phyloP scores from a whole-genome alignment of 805 yeast species.

The Ogataea thermomethanolica region DNA sequence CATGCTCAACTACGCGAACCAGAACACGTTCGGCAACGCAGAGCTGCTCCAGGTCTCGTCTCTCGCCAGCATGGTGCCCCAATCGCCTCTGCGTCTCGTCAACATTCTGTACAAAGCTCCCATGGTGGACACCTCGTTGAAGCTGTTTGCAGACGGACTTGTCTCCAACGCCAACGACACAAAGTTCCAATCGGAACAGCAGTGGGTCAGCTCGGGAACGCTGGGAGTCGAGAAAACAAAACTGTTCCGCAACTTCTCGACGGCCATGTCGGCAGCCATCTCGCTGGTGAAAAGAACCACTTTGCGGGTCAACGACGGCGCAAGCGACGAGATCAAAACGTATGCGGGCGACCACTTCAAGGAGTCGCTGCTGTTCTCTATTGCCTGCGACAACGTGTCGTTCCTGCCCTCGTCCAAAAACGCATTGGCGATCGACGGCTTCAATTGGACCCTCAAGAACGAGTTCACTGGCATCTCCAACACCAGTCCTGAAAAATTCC shows the following conservation, averaged over 20 bases:
- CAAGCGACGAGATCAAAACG: slow-evolving; percentile 53
- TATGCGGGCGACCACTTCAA: slow-evolving; percentile 65
- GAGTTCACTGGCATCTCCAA: slow-evolving; percentile 41
- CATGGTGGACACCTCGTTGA: slow-evolving; percentile 41
- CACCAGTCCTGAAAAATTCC: slow-evolving; percentile 30
- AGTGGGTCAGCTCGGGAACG: slow-evolving; percentile 44
- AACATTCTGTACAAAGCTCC: slow-evolving; percentile 48
- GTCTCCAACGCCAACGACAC: slow-evolving; percentile 48
- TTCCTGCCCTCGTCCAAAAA: slow-evolving; percentile 31
- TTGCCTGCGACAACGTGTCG: slow-evolving; percentile 42
- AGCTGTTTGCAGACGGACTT: slow-evolving; percentile 45
- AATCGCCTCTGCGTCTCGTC: slow-evolving; percentile 49
- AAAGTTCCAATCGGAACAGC: slow-evolving; percentile 53
- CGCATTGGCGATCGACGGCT: slow-evolving; percentile 47
- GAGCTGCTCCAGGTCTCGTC: slow-evolving; percentile 55
- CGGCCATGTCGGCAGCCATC: slow-evolving; percentile 45
- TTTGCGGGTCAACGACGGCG: slow-evolving; percentile 46
- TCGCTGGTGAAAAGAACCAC: slow-evolving; percentile 56
- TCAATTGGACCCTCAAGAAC: slow-evolving; percentile 35
- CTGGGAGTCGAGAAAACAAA: slow-evolving; percentile 43
- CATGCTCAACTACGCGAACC: slow-evolving; percentile 35
- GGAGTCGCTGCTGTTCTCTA: slow-evolving; percentile 44
- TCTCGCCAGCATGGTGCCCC: slow-evolving; percentile 44
- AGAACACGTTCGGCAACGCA: slow-evolving; percentile 66
- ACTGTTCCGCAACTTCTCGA: slow-evolving; percentile 6